phyloP scores from a whole-genome alignment of 2,329 filamentous ascomycete species.

The Exophiala sideris region DNA sequence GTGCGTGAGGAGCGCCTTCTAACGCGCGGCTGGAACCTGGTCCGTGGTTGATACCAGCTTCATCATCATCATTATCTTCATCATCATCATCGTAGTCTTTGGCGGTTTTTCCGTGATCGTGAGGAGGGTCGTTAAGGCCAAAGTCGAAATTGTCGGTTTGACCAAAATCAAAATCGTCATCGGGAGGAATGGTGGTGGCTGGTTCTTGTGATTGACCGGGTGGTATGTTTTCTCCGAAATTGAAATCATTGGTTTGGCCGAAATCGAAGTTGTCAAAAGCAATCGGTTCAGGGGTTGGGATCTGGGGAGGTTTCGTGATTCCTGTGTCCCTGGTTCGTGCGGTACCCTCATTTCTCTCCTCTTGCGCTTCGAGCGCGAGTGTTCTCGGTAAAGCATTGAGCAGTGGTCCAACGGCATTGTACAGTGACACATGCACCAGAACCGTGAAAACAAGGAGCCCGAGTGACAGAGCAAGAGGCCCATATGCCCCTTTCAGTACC shows the following conservation, averaged over 20 bases:
- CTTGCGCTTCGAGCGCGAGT: conserved; percentile 18
- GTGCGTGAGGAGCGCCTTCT: conserved; percentile 15
- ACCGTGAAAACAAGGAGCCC: conserved; percentile 70
- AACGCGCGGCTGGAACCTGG: conserved; percentile 6
- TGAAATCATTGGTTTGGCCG: background rate
- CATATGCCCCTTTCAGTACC: conserved; percentile 44
- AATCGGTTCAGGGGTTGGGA: no score
- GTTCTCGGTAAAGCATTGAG: conserved; percentile 67
- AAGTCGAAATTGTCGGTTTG: conserved; percentile 39
- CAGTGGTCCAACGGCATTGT: conserved; percentile 43
- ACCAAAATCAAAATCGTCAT: conserved; percentile 36
- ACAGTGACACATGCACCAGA: conserved; percentile 64
- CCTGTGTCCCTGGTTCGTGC: no score
- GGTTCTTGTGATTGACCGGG: background rate
- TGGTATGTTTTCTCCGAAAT: background rate
- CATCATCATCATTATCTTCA: no score
- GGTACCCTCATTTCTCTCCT: background rate
- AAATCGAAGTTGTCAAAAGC: no score
- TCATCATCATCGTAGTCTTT: conserved; percentile 26
- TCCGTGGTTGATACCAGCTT: conserved; percentile 27
- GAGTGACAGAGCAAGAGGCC: conserved; percentile 71
- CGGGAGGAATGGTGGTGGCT: conserved; percentile 14
- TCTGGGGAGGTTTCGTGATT: no score
- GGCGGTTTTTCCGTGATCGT: no score
- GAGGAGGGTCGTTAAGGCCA: no score